These are phyloP conservation scores for Gardenia jasminoides DNA, from an alignment of 257 asterid genomes.

Conservation along the genomic window DNA sequence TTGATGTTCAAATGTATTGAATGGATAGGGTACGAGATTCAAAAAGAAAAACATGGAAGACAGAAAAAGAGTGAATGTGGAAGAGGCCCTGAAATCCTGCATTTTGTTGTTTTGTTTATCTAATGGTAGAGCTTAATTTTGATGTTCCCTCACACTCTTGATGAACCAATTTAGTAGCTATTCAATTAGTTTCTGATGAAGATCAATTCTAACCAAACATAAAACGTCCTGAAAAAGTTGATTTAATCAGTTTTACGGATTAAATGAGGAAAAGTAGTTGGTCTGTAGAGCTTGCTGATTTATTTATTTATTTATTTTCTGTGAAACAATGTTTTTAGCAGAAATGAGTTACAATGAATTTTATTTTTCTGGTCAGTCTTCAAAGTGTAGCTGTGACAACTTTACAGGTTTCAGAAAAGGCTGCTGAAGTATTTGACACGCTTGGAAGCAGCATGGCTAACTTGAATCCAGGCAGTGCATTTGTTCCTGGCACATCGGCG, in stretches of 20 bases:
- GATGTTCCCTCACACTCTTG: neutral
- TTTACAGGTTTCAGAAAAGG: constrained; percentile 66
- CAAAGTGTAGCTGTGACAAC: constrained; percentile 1
- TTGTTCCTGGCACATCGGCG: constrained; percentile 49
- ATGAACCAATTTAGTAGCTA: neutral
- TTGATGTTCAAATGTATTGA: no score
- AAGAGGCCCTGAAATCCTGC: neutral
- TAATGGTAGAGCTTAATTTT: neutral
- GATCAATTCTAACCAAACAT: neutral
- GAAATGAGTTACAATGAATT: neutral
- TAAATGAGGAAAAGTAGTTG: neutral
- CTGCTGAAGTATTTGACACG: constrained; percentile 63
- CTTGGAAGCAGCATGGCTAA: constrained; percentile 58
- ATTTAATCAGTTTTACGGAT: neutral
- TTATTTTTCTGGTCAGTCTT: neutral
- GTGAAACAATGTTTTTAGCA: neutral
- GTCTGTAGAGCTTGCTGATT: neutral
- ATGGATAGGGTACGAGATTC: neutral
- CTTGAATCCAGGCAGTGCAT: constrained; percentile 51
- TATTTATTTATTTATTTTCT: no score
- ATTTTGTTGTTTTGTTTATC: neutral
- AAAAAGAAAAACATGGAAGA: neutral
- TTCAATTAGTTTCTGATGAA: neutral
- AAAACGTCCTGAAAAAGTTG: neutral
- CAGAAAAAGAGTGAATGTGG: neutral